These are phyloP conservation scores for Leucogyrophana mollusca DNA, from an alignment of 768 basidiomycete species.

Conservation along the genomic window DNA sequence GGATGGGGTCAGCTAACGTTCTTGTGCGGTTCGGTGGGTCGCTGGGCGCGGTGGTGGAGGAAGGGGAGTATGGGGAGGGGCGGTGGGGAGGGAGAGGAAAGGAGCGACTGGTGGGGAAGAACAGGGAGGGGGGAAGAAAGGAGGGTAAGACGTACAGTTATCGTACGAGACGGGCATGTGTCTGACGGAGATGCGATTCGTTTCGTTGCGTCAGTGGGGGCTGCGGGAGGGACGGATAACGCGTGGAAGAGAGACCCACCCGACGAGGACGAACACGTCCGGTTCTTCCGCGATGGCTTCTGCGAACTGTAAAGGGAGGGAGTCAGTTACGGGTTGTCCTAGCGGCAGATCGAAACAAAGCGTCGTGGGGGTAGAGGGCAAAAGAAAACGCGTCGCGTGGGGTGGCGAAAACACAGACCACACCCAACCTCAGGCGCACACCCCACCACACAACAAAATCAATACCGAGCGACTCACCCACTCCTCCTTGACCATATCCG, in stretches of 20 bases:
- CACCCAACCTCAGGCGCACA: background rate
- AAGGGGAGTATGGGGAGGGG: too few species aligned
- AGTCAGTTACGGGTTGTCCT: too few species aligned
- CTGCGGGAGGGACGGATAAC: too few species aligned
- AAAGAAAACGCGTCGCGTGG: background rate
- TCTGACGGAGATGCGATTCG: too few species aligned
- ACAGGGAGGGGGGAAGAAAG: too few species aligned
- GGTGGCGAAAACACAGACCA: background rate
- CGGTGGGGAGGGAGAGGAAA: too few species aligned
- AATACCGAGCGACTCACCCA: constrained; percentile 51
- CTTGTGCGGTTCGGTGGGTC: too few species aligned
- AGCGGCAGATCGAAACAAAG: too few species aligned
- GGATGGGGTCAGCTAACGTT: background rate
- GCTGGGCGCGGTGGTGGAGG: too few species aligned
- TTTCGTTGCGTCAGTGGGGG: too few species aligned
- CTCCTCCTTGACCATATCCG: constrained; percentile 71
- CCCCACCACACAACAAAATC: background rate
- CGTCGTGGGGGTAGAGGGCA: background rate
- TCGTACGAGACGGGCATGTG: constrained; percentile 82
- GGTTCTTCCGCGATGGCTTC: constrained; percentile 80
- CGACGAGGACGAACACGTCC: constrained; percentile 76
- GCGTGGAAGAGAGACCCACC: too few species aligned
- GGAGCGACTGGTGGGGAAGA: too few species aligned
- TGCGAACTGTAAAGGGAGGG: constrained; percentile 48
- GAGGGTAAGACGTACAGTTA: constrained; percentile 56